Base-by-base conservation (phyloP, 2,329 filamentous ascomycete genomes). In the Leptoxyphium fumago region DNA sequence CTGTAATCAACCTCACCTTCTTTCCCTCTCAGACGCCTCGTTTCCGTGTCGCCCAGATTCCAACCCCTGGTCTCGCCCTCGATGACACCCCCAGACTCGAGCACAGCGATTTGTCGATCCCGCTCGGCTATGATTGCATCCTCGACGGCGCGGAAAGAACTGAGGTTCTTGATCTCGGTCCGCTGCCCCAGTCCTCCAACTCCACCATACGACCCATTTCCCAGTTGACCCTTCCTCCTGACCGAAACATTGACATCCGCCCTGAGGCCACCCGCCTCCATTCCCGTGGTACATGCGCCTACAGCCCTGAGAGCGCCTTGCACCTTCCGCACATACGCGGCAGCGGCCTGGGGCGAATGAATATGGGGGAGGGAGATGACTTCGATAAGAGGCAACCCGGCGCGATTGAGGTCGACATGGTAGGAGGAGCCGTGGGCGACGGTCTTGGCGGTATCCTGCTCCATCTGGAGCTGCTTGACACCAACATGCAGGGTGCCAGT, bases 201-300 rank as follows among this genome's bases (percentile, higher is more conserved):
- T 1, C 75, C 76, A 40, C 69, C 64, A 54, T 81, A 80, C 36
- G 70, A 65, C 5, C 54, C 52, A 2, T 57, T 58, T 0, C 62
- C 55, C 0, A 39, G 45, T 7, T 50, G 53, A 10, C 64, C 66
- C 40, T 77, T 72, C 46, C 80, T 64, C 10, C 74, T 74, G 9
- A 98, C 80, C 2, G 88, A 95, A 5, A 98, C 89, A 54, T 98
- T 98, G 55, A 98, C 84, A 60, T 98, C 91, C 5, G 88, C 91
- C 44, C 91, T 75, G 44, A 98, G 65, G 1, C 91, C 91, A 29
- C 91, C 91, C 36, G 83, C 69, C 63, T 98, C 89, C 88, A 98
- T 94, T 1, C 91, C 91, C 0, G 81, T 79, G 1, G 87, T 84
- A 52, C 88, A 93, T 1, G 88, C 82, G 61, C 91, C 84, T 9